Evolutionary conservation across 805 yeast species (phyloP).

Genomic region (Ascoidea tarda): DNA sequence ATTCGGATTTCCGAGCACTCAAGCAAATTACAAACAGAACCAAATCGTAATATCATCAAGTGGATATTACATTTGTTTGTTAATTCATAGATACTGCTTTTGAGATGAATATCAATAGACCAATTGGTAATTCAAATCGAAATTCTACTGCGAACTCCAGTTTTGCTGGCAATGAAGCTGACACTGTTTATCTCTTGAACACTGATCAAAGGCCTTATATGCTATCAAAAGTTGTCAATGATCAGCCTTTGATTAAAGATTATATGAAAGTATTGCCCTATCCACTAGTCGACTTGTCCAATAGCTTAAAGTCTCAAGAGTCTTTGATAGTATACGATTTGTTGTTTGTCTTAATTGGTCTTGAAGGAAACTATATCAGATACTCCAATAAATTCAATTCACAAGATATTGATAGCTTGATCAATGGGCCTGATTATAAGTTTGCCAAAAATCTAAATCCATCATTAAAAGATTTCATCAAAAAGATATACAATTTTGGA

Average conservation of each 20-base stretch:
- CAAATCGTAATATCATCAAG: no score
- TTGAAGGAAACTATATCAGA: constrained; percentile 67
- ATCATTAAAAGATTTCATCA: constrained; percentile 56
- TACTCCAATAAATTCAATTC: constrained; percentile 39
- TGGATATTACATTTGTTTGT: no score
- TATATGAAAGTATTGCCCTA: constrained; percentile 23
- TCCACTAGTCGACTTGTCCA: constrained; percentile 28
- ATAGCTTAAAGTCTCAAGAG: constrained; percentile 50
- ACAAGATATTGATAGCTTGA: constrained; percentile 16
- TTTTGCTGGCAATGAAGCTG: background rate
- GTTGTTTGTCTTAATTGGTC: constrained; percentile 49
- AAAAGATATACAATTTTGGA: constrained; percentile 46
- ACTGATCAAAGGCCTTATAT: constrained; percentile 8
- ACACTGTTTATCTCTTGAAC: no score
- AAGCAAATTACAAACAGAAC: no score
- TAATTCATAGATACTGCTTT: no score
- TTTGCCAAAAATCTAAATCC: constrained; percentile 62
- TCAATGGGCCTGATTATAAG: constrained; percentile 62
- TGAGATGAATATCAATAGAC: no score
- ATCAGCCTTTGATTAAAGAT: constrained; percentile 20
- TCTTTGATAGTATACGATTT: constrained; percentile 60
- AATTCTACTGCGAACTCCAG: background rate
- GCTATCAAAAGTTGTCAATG: constrained; percentile 18
- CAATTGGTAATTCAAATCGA: background rate
- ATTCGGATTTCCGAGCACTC: no score